Evolutionary conservation across 1,284 basidiomycete genomes (phyloP).

Genomic region (Vanrija pseudolonga): DNA sequence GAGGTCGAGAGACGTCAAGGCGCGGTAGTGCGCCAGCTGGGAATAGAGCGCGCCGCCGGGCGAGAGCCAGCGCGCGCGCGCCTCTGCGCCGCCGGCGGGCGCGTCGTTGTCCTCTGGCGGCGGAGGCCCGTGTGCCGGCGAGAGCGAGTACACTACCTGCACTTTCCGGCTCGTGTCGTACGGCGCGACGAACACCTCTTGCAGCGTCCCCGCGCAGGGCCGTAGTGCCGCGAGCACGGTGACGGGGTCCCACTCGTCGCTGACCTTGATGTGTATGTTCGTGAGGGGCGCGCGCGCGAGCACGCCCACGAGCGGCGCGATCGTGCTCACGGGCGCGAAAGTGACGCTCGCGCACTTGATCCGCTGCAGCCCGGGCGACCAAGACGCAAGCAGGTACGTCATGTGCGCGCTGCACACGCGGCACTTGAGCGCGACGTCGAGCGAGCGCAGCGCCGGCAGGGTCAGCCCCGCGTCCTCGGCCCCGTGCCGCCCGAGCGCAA

Average conservation of each 20-base stretch:
- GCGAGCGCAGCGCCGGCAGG: background rate
- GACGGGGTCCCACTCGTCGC: background rate
- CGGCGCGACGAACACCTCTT: slow-evolving; percentile 1
- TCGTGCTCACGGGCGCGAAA: background rate
- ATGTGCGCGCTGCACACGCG: slow-evolving; percentile 1
- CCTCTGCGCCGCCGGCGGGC: too few relatives aligned
- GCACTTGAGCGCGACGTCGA: slow-evolving; percentile 1
- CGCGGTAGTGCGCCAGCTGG: background rate
- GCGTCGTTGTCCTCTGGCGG: too few relatives aligned
- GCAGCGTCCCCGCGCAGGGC: background rate
- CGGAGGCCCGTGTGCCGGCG: background rate
- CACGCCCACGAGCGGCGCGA: background rate
- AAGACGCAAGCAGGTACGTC: background rate
- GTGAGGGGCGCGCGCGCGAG: background rate
- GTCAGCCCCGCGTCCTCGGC: background rate
- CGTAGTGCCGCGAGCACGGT: background rate
- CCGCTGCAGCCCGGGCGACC: background rate
- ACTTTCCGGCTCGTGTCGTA: slow-evolving; percentile 11
- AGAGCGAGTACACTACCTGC: background rate
- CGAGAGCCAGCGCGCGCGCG: background rate
- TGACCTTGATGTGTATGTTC: slow-evolving; percentile 4
- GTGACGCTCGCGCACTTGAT: background rate
- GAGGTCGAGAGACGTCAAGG: background rate
- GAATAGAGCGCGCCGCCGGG: background rate
- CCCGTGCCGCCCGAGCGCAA: background rate